Evolutionary conservation across 805 yeast species (phyloP).

Genomic region (Huiozyma naganishii): DNA sequence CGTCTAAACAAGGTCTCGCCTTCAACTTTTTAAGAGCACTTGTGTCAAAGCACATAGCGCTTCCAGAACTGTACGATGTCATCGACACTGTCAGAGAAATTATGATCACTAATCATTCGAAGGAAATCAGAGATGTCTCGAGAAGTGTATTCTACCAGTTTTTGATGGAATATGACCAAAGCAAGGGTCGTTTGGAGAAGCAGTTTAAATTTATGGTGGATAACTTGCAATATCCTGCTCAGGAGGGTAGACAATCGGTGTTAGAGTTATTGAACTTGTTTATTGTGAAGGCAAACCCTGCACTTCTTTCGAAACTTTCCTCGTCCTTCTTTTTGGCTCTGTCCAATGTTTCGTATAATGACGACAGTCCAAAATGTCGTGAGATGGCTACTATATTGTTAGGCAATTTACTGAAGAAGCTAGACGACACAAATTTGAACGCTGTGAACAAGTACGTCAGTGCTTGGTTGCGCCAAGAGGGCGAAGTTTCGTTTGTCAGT

Average conservation of each 20-base stretch:
- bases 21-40: conserved; percentile 73
- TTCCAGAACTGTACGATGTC: conserved; percentile 84
- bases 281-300: conserved; percentile 52
- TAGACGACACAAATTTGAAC: conserved; percentile 29
- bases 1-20: conserved; percentile 78
- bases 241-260: conserved; percentile 79
- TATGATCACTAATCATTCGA: conserved; percentile 82
- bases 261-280: conserved; percentile 75
- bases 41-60: conserved; percentile 57
- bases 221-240: conserved; percentile 75
- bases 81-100: conserved; percentile 72
- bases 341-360: conserved; percentile 67
- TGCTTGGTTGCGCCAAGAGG: conserved; percentile 55
- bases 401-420: conserved; percentile 40
- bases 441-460: conserved; percentile 29
- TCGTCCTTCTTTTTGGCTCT: conserved; percentile 76
- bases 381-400: conserved; percentile 69
- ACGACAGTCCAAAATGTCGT: conserved; percentile 67
- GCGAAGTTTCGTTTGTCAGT: conserved; percentile 43
- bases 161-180: conserved; percentile 89
- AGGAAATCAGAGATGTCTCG: conserved; percentile 73
- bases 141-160: conserved; percentile 77
- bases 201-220: conserved; percentile 72
- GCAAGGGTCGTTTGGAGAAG: conserved; percentile 71
- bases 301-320: conserved; percentile 47